Evolutionary conservation across 768 basidiomycete genomes (phyloP).

Genomic region (Suillus fuscotomentosus): DNA sequence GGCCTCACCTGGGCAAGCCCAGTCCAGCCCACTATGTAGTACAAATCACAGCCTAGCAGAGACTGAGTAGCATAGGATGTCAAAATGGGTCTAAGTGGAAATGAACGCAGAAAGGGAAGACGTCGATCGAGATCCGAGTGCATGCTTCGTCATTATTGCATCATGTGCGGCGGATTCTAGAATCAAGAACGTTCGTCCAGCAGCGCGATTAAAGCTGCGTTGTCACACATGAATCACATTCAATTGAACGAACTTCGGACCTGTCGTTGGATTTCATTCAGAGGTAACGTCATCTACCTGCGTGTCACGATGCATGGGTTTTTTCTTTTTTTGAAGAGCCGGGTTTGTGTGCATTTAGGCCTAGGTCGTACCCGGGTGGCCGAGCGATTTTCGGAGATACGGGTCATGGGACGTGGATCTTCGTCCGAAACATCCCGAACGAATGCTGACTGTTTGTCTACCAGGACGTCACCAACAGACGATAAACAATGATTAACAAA

Average conservation of each 20-base stretch:
- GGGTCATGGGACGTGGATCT: not conserved
- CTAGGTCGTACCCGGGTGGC: too few relatives aligned
- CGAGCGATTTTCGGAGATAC: not conserved
- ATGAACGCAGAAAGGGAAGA: too few relatives aligned
- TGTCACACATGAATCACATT: not conserved
- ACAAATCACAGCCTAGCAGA: too few relatives aligned
- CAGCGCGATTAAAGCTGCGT: not conserved
- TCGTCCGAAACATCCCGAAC: not conserved
- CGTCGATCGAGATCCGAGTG: not conserved
- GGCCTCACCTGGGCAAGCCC: too few relatives aligned
- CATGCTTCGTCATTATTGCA: not conserved
- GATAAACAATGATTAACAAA: too few relatives aligned
- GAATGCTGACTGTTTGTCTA: too few relatives aligned
- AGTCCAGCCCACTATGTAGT: too few relatives aligned
- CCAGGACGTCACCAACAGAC: too few relatives aligned
- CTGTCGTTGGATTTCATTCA: not conserved
- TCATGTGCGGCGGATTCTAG: not conserved
- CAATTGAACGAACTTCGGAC: not conserved
- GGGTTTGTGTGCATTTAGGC: too few relatives aligned
- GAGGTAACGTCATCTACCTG: not conserved
- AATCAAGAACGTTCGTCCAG: not conserved
- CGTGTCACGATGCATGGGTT: not conserved
- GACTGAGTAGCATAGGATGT: too few relatives aligned
- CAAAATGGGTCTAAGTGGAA: too few relatives aligned
- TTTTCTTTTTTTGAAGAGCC: not conserved